phyloP scores from a whole-genome alignment of 305 asterid genomes.

The Plantago rigida region DNA sequence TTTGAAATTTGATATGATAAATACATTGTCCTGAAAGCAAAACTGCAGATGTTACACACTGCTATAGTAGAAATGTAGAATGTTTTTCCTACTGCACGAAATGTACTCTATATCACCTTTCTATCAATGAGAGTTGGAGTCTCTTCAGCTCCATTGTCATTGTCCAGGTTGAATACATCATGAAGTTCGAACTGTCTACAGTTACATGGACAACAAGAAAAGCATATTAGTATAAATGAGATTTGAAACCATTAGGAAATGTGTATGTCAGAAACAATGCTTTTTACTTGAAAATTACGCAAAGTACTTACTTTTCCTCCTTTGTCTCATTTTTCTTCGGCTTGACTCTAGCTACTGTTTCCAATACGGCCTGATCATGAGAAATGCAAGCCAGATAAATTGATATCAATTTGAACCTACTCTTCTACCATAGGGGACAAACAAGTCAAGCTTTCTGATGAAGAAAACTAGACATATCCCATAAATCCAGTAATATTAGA shows the following conservation, averaged over 20 bases:
- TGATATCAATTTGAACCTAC: slow-evolving; percentile 8
- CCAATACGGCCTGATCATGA: slow-evolving; percentile 74
- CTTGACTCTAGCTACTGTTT: slow-evolving; percentile 96
- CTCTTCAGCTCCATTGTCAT: slow-evolving; percentile 94
- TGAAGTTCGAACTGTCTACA: slow-evolving; percentile 70
- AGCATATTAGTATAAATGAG: too few relatives aligned
- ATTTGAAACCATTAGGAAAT: too few relatives aligned
- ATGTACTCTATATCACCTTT: slow-evolving; percentile 44
- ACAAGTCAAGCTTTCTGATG: background rate
- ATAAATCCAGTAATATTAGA: too few relatives aligned
- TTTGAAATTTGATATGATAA: slow-evolving; percentile 90
- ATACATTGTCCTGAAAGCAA: slow-evolving; percentile 75
- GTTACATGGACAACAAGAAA: slow-evolving; percentile 22
- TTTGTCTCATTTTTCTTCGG: slow-evolving; percentile 91
- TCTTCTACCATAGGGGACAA: too few relatives aligned
- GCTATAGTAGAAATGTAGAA: background rate
- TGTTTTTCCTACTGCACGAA: slow-evolving; percentile 1
- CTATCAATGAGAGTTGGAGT: slow-evolving; percentile 89
- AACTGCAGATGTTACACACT: slow-evolving; percentile 19
- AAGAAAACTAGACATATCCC: too few relatives aligned
- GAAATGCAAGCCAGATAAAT: slow-evolving; percentile 23
- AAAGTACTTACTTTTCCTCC: slow-evolving; percentile 71
- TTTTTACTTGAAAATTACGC: background rate
- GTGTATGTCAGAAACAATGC: slow-evolving; percentile 14
- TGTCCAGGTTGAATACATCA: slow-evolving; percentile 83